Evolutionary conservation across 192 early-diverging fungal species (phyloP).

Genomic region (Coemansia sp.): DNA sequence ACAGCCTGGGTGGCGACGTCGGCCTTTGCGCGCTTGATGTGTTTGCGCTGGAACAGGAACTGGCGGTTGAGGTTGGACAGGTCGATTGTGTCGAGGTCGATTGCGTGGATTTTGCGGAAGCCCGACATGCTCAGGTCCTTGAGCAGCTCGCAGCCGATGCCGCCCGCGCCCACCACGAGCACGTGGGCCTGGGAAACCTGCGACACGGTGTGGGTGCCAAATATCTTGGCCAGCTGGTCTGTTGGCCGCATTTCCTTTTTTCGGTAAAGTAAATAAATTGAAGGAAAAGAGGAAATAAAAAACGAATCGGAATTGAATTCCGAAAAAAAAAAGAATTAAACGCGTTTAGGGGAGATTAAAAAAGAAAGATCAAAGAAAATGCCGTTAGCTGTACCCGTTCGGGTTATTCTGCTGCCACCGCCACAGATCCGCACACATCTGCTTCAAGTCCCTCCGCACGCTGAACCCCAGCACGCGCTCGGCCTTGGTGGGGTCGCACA

Average conservation of each 20-base stretch:
- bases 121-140: slow-evolving; percentile 92
- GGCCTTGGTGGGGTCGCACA: slow-evolving; percentile 73
- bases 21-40: slow-evolving; percentile 92
- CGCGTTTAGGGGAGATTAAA: too few relatives aligned
- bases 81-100: slow-evolving; percentile 99
- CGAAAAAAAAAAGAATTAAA: too few relatives aligned
- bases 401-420: slow-evolving; percentile 72
- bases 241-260: slow-evolving; percentile 22
- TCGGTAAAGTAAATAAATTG: background rate
- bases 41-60: slow-evolving; percentile 94
- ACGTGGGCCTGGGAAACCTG: slow-evolving; percentile 35
- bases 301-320: too few relatives aligned
- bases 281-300: background rate
- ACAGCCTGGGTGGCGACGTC: slow-evolving; percentile 83
- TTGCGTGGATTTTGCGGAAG: slow-evolving; percentile 77
- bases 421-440: slow-evolving; percentile 72
- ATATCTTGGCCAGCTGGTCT: slow-evolving; percentile 23
- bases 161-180: slow-evolving; percentile 82
- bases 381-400: slow-evolving; percentile 49
- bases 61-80: slow-evolving; percentile 98
- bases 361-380: background rate
- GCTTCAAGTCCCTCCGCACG: slow-evolving; percentile 55
- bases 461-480: slow-evolving; percentile 63
- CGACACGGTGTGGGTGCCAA: slow-evolving; percentile 19
- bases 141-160: slow-evolving; percentile 97